phyloP scores from a whole-genome alignment of 2,329 filamentous ascomycete species.

The Fusarium lateritium region DNA sequence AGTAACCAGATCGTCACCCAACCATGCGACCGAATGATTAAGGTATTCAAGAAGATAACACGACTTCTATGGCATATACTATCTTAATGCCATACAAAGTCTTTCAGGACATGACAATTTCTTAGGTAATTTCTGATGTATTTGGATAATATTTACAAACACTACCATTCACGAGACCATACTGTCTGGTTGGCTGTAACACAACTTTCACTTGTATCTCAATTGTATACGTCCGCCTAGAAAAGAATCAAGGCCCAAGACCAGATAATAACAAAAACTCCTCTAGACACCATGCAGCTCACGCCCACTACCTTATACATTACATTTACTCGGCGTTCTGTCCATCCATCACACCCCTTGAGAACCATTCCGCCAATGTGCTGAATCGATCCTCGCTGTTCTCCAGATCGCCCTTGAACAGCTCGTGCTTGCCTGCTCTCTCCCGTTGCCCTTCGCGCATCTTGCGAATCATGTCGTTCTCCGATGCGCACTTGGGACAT shows the following conservation, averaged over 20 bases:
- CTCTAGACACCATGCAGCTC: constrained; percentile 37
- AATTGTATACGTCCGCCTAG: neutral
- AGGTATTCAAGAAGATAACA: no score
- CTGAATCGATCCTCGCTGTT: constrained; percentile 86
- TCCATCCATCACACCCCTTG: constrained; percentile 85
- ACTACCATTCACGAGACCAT: no score
- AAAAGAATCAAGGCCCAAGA: constrained; percentile 1
- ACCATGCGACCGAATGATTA: no score
- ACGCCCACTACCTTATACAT: neutral
- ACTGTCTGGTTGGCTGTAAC: no score
- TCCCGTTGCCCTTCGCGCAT: constrained; percentile 90
- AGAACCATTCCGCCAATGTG: constrained; percentile 96
- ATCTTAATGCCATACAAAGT: no score
- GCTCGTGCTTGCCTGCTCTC: constrained; percentile 86
- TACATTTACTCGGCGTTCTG: constrained; percentile 52
- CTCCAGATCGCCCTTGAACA: constrained; percentile 86
- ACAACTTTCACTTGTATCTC: constrained; percentile 13
- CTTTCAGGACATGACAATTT: no score
- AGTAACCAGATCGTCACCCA: no score
- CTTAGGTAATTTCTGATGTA: no score
- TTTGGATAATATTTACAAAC: no score
- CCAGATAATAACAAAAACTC: constrained; percentile 36
- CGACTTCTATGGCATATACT: no score
- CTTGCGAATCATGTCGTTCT: constrained; percentile 90
- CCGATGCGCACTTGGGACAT: constrained; percentile 86